Percentiles rank a stretch among this genome's conserved stretches.
phyloP scores from a whole-genome alignment of 108 stramenopile species.

The Nannochloropsis salina region DNA sequence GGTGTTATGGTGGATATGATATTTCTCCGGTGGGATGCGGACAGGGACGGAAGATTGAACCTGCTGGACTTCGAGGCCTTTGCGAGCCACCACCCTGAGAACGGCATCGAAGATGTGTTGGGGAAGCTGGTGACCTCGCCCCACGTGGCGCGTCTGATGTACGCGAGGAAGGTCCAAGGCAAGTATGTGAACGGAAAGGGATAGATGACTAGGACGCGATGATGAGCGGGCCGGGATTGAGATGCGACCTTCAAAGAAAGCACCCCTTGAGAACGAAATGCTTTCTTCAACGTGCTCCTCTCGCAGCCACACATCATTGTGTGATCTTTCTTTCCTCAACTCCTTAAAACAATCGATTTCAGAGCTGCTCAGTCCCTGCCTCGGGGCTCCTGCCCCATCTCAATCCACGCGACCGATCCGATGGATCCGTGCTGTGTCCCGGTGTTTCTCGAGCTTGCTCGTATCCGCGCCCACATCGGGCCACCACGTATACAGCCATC shows the following conservation, averaged over 20 bases:
- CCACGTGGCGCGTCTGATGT: not conserved
- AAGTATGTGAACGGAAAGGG: not conserved
- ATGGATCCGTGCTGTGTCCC: not conserved
- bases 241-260: too few relatives aligned
- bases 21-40: not conserved
- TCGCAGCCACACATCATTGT: too few relatives aligned
- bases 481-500: slow-evolving; percentile 40
- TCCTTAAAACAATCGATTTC: too few relatives aligned
- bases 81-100: not conserved
- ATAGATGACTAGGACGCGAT: not conserved
- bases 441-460: not conserved
- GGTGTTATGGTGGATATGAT: slow-evolving; percentile 2
- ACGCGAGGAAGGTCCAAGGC: not conserved
- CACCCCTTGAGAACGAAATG: too few relatives aligned
- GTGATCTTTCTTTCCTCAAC: too few relatives aligned
- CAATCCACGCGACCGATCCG: not conserved
- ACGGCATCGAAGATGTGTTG: not conserved
- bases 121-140: not conserved
- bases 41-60: not conserved
- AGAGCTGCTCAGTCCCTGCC: too few relatives aligned
- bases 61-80: not conserved
- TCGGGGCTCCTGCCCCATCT: not conserved
- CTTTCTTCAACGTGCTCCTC: too few relatives aligned
- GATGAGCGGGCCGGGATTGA: too few relatives aligned
- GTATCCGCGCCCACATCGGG: not conserved